Conservation (phyloP, 2,329 filamentous ascomycete species). For the Xylaria digitata region DNA sequence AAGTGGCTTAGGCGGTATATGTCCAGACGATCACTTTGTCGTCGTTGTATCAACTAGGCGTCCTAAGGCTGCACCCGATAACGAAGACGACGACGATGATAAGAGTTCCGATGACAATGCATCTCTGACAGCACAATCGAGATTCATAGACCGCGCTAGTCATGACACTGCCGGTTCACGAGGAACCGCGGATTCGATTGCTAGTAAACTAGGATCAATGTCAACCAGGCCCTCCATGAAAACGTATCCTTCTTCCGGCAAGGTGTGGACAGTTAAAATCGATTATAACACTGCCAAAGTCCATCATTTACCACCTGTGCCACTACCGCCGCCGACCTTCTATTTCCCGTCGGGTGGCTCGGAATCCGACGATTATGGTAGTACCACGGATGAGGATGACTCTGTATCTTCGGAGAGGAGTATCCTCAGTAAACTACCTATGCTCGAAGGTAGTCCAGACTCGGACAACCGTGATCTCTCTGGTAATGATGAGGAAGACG, state of each 20-base stretch:
- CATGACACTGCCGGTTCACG: slow-evolving; percentile 39
- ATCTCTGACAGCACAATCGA: background rate
- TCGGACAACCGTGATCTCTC: slow-evolving; percentile 80
- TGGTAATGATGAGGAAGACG: slow-evolving; percentile 87
- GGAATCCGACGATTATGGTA: slow-evolving; percentile 42
- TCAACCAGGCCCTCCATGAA: slow-evolving; percentile 54
- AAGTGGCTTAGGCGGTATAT: slow-evolving; percentile 68
- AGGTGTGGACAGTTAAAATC: slow-evolving; percentile 52
- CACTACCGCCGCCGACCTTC: slow-evolving; percentile 64
- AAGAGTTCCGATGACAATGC: slow-evolving; percentile 28
- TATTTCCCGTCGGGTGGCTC: slow-evolving; percentile 62
- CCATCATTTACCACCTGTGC: slow-evolving; percentile 58
- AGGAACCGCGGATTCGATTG: slow-evolving; percentile 55
- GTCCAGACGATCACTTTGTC: slow-evolving; percentile 73
- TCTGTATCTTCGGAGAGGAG: slow-evolving; percentile 38
- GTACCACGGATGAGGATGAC: slow-evolving; percentile 36
- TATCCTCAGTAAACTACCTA: slow-evolving; percentile 41
- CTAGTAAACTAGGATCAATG: slow-evolving; percentile 56
- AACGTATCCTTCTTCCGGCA: slow-evolving; percentile 4
- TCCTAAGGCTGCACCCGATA: slow-evolving; percentile 43
- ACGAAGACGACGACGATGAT: slow-evolving; percentile 19
- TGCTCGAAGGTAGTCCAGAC: slow-evolving; percentile 72
- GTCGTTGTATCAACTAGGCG: slow-evolving; percentile 65
- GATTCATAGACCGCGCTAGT: slow-evolving; percentile 8
- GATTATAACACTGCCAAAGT: slow-evolving; percentile 59